A percentile compares a stretch with the other conserved stretches of the same genome.
Conservation (phyloP, 106 monocot genomes). For the Dioscorea dumetorum region DNA sequence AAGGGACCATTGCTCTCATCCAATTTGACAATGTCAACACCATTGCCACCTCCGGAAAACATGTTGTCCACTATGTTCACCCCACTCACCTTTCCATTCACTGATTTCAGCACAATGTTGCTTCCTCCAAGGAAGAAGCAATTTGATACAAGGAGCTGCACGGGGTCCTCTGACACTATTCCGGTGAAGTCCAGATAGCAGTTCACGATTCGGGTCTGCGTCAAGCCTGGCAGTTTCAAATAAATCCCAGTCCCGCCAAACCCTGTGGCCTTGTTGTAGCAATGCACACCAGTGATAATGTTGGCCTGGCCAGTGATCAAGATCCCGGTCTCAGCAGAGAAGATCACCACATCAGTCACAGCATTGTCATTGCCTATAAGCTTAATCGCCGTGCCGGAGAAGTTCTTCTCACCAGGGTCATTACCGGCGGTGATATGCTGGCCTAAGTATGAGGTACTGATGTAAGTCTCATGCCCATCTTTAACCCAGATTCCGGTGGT, state of each 20-base stretch:
- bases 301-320: conserved; percentile 57
- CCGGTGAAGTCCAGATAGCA: conserved; percentile 67
- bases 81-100: conserved; percentile 28
- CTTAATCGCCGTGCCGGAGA: conserved; percentile 50
- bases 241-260: conserved; percentile 67
- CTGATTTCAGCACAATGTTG: conserved; percentile 40
- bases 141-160: conserved; percentile 39
- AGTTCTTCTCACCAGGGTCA: conserved; percentile 48
- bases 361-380: conserved; percentile 54
- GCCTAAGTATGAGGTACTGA: conserved; percentile 45
- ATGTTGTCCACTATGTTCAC: conserved; percentile 55
- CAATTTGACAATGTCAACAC: conserved; percentile 32
- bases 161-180: conserved; percentile 71
- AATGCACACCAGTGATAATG: conserved; percentile 50
- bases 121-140: conserved; percentile 62
- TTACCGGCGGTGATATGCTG: conserved; percentile 64
- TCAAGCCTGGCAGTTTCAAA: conserved; percentile 36
- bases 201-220: conserved; percentile 59
- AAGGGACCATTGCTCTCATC: conserved; percentile 42
- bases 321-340: conserved; percentile 58
- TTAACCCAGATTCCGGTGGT: conserved; percentile 45
- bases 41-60: conserved; percentile 36
- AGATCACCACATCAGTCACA: conserved; percentile 60
- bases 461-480: conserved; percentile 59
- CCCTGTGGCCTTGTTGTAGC: conserved; percentile 73